These are phyloP conservation scores for Talaromyces piceae DNA, from an alignment of 2,329 filamentous ascomycete genomes.

Conservation along the genomic window DNA sequence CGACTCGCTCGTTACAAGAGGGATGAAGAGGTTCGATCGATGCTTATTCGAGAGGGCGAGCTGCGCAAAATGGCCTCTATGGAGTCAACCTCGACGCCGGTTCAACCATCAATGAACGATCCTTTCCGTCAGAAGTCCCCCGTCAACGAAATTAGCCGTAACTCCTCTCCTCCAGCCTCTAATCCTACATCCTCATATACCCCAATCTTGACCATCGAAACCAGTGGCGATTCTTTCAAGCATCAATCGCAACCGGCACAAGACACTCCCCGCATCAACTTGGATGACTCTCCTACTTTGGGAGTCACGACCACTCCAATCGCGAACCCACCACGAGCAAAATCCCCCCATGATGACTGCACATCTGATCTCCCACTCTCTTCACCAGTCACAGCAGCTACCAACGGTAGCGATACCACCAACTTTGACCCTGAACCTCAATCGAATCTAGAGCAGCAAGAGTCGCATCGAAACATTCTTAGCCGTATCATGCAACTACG, in stretches of 20 bases:
- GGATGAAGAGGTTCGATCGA: conserved; percentile 42
- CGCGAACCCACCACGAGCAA: conserved; percentile 12
- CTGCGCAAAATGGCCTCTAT: conserved; percentile 13
- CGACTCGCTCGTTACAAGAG: conserved; percentile 34
- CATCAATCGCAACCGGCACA: not conserved
- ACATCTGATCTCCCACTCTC: conserved; percentile 44
- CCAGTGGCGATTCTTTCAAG: not conserved
- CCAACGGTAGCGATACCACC: conserved; percentile 55
- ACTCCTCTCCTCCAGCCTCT: not conserved
- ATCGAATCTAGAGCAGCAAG: conserved; percentile 42
- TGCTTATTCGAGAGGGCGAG: conserved; percentile 17
- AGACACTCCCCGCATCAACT: not conserved
- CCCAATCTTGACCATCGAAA: conserved; percentile 7
- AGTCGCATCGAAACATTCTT: conserved; percentile 37
- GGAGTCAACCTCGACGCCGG: conserved; percentile 9
- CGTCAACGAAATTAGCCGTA: not conserved
- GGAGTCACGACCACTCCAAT: conserved; percentile 18
- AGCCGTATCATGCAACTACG: conserved; percentile 44
- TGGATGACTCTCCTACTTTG: conserved; percentile 37
- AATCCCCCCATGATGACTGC: conserved; percentile 12
- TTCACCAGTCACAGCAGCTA: conserved; percentile 53
- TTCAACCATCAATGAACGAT: not conserved
- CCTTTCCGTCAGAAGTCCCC: not conserved
- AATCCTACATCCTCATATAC: not conserved
- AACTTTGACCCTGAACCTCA: conserved; percentile 65